phyloP scores from a whole-genome alignment of 1,284 basidiomycete species.

The Rhizoctonia solani region DNA sequence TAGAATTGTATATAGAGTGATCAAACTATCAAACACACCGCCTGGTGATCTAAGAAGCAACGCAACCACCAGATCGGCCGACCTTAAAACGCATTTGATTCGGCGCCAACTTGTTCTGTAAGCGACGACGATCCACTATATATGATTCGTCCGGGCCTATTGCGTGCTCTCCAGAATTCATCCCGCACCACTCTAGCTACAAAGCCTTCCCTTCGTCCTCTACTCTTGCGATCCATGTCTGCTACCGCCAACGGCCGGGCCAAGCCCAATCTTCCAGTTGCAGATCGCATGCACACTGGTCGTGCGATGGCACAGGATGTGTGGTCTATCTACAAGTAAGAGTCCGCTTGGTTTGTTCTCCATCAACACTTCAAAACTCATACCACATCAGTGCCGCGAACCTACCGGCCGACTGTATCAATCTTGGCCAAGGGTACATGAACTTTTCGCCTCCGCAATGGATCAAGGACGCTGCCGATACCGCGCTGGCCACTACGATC shows the following conservation, averaged over 20 bases:
- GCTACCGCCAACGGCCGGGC: not conserved
- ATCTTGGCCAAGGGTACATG: slow-evolving; percentile 95
- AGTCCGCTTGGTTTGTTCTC: slow-evolving; percentile 36
- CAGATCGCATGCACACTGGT: slow-evolving; percentile 52
- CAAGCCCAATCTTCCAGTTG: not conserved
- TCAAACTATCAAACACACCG: too few species aligned
- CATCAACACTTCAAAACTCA: slow-evolving; percentile 15
- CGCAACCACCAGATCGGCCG: slow-evolving; percentile 23
- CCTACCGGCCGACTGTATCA: slow-evolving; percentile 84
- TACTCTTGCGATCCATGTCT: slow-evolving; percentile 28
- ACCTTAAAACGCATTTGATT: slow-evolving; percentile 8
- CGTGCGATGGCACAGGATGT: slow-evolving; percentile 81
- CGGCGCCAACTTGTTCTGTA: too few species aligned
- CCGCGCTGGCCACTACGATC: slow-evolving; percentile 68
- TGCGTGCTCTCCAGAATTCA: slow-evolving; percentile 25
- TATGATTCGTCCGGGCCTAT: slow-evolving; percentile 28
- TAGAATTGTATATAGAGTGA: too few species aligned
- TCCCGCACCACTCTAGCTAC: not conserved
- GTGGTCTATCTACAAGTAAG: slow-evolving; percentile 91
- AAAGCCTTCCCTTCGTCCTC: not conserved
- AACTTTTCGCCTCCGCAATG: slow-evolving; percentile 86
- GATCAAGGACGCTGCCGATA: slow-evolving; percentile 76
- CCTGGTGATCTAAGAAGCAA: not conserved
- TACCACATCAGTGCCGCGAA: slow-evolving; percentile 69
- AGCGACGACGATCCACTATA: slow-evolving; percentile 11